Evolutionary conservation across 805 yeast species (phyloP).

Genomic region (Myxozyma neglecta): DNA sequence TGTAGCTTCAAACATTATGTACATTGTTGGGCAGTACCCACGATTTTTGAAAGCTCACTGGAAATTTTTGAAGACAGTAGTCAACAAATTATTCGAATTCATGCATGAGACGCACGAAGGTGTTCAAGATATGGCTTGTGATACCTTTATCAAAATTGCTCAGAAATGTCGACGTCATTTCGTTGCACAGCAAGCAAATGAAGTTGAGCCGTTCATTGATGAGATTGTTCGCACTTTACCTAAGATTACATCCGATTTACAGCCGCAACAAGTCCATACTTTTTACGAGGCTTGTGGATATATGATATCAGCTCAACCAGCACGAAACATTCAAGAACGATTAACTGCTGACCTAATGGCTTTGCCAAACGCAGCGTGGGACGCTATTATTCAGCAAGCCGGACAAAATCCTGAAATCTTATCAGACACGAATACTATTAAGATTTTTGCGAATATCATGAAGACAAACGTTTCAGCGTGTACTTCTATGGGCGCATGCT

Average conservation of each 20-base stretch:
- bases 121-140: slow-evolving; percentile 99
- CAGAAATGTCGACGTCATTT: slow-evolving; percentile 94
- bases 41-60: slow-evolving; percentile 96
- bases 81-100: slow-evolving; percentile 91
- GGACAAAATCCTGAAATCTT: slow-evolving; percentile 78
- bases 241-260: slow-evolving; percentile 83
- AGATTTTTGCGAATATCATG: slow-evolving; percentile 87
- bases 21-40: slow-evolving; percentile 98
- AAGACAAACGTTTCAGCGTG: slow-evolving; percentile 96
- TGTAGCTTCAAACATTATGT: slow-evolving; percentile 99
- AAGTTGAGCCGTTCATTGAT: slow-evolving; percentile 85
- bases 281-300: slow-evolving; percentile 97
- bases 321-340: slow-evolving; percentile 65
- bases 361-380: slow-evolving; percentile 94
- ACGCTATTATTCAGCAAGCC: slow-evolving; percentile 80
- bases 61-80: slow-evolving; percentile 95
- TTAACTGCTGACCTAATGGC: slow-evolving; percentile 78
- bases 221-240: slow-evolving; percentile 84
- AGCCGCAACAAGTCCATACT: slow-evolving; percentile 96
- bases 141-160: slow-evolving; percentile 94
- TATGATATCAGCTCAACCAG: slow-evolving; percentile 83
- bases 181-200: slow-evolving; percentile 81
- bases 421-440: slow-evolving; percentile 69
- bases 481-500: slow-evolving; percentile 89
- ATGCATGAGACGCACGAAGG: slow-evolving; percentile 99